Evolutionary conservation across 2,329 filamentous ascomycete species (phyloP).

Genomic region (Calonectria henricotiae): DNA sequence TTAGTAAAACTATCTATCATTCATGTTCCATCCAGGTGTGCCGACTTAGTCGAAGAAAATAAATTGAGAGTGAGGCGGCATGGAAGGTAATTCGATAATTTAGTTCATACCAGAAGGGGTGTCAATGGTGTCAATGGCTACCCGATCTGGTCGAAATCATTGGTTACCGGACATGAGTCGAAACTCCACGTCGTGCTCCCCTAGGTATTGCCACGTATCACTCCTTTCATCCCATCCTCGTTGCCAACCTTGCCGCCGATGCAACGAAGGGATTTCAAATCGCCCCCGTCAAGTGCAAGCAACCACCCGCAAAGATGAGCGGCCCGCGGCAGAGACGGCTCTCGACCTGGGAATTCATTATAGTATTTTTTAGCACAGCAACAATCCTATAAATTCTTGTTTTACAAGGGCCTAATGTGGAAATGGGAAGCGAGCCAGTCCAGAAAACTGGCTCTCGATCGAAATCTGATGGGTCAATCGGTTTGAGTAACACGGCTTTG

Average conservation of each 20-base stretch:
- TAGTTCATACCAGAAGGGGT: not conserved
- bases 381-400: constrained; percentile 40
- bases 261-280: not conserved
- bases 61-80: not conserved
- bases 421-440: constrained; percentile 62
- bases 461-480: constrained; percentile 41
- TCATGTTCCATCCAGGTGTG: not conserved
- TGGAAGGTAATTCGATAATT: not conserved
- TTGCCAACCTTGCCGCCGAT: constrained; percentile 5
- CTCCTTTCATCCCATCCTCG: constrained; percentile 34
- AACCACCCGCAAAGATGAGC: constrained; percentile 41
- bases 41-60: not conserved
- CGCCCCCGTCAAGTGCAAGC: constrained; percentile 41
- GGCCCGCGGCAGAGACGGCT: constrained; percentile 43
- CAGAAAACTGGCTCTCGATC: constrained; percentile 47
- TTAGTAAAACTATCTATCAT: not conserved
- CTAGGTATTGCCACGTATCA: constrained; percentile 42
- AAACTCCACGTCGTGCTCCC: constrained; percentile 42
- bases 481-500: constrained; percentile 32
- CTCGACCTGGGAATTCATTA: constrained; percentile 36
- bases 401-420: constrained; percentile 55
- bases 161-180: constrained; percentile 49
- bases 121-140: constrained; percentile 31
- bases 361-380: constrained; percentile 31
- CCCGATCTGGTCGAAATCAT: constrained; percentile 38